Base-by-base conservation (phyloP, 1,139 yeast species). In the Protomyces inundatus region DNA sequence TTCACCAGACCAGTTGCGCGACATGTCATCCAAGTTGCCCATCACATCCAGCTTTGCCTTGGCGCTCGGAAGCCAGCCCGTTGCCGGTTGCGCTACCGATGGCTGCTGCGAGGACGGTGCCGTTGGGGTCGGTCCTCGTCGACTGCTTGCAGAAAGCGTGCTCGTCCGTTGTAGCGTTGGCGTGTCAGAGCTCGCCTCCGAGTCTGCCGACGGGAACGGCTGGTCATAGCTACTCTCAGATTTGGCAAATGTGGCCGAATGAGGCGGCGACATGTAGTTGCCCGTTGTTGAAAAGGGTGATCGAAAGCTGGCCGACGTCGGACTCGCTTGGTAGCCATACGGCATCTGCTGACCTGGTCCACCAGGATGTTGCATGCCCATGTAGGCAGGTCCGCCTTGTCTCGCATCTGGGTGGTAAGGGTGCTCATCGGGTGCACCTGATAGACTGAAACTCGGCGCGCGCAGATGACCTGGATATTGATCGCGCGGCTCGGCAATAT, bases 11-110 rank as follows among this genome's bases (percentile, higher is more conserved):
- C 78, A 75, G 64, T 71, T 67, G 42, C 68, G 70, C 5, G 75
- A 71, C 73, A 77, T 71, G 30, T 68, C 68, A 52, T 71, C 73
- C 50, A 77, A 69, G 60, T 77, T 71, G 7, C 79, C 78, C 9
- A 70, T 68, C 30, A 77, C 71, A 42, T 61, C 69, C 63, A 66
- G 66, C 56, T 64, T 65, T 23, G 67, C 70, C 52, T 33, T 64
- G 56, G 34, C 59, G 14, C 39, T 32, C 7, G 62, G 62, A 10
- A 58, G 16, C 62, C 62, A 58, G 23, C 36, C 45, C n/a, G 60
- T 32, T 14, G n/a, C 40, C n/a, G 42, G 12, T 23, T 32, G 23
- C 23, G 56, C 53, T 42, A 32, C 30, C 6, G 14, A 14, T 4
- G 16, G 16, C 9, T 16, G 16, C 23, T 23, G 23, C 23, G 23